Conservation (phyloP, 495 filamentous ascomycete species). For the Penicillium canariense region DNA sequence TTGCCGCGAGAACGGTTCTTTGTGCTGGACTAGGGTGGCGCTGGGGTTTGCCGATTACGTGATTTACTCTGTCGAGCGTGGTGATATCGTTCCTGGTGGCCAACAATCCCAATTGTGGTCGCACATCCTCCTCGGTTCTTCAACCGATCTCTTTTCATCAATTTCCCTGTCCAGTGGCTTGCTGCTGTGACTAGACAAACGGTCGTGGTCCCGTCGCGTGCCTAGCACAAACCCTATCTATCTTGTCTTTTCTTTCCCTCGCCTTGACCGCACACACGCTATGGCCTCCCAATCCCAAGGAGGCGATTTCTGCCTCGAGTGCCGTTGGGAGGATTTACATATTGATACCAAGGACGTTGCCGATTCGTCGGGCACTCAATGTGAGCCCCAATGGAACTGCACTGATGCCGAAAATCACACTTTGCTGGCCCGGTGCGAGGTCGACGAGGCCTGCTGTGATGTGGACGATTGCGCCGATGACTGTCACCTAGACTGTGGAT, state of each 20-base stretch:
- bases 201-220: neutral
- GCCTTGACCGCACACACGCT: conserved; percentile 22
- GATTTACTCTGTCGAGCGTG: neutral
- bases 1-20: neutral
- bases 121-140: conserved; percentile 9
- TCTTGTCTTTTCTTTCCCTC: neutral
- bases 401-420: conserved; percentile 30
- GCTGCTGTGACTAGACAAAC: neutral
- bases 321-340: conserved; percentile 43
- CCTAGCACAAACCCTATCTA: neutral
- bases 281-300: conserved; percentile 38
- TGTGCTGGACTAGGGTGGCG: neutral
- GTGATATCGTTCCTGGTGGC: conserved; percentile 14
- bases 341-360: conserved; percentile 33
- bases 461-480: conserved; percentile 45
- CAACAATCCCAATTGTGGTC: conserved; percentile 18
- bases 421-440: conserved; percentile 26
- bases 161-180: neutral
- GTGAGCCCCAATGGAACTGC: conserved; percentile 34
- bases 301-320: conserved; percentile 45
- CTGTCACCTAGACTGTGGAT: conserved; percentile 42
- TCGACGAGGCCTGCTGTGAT: conserved; percentile 44
- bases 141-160: conserved; percentile 1
- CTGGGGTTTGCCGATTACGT: conserved; percentile 9
- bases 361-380: conserved; percentile 17